Base-by-base conservation (phyloP, 139 green algal genomes). In the Chlorella ohadii region DNA sequence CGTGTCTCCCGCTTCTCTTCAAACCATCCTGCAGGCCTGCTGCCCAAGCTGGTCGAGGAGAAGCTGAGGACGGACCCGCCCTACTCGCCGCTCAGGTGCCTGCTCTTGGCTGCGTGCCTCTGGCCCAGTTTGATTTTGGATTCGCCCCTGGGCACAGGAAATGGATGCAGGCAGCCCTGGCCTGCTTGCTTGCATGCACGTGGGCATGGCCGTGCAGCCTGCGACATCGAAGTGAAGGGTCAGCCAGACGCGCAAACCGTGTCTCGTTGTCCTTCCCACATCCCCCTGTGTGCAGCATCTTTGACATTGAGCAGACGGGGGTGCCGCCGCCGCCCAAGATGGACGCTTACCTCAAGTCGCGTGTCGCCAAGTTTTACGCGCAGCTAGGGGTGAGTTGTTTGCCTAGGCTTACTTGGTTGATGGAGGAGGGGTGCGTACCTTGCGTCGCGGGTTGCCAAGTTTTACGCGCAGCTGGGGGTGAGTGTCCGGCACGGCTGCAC, bases 371-470 rank as follows among this genome's bases (percentile, higher is more conserved):
- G 64, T 95, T 98, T 70, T 92, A 95, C 74, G 90, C 92, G 4
- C 92, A 98, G 84, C 86, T 96, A 36, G 65, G 80, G 74, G 88
- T 87, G 67, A 47, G 44, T 51, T 6, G 44, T 51, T 51, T n/a
- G n/a, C n/a, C n/a, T n/a, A n/a, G n/a, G n/a, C n/a, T n/a, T n/a
- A n/a, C n/a, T n/a, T n/a, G n/a, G n/a, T n/a, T n/a, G n/a, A n/a
- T n/a, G n/a, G n/a, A 79, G 89, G 44, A 89, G 92, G 56, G 94
- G 96, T 79, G 86, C 85, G 17, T 96, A 96, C 87, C 87, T 98
- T 19, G 78, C 84, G 33, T 87, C 90, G 5, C 85, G 94, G 13
- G 63, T 96, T 39, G 91, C 97, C 28, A 92, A 91, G 64, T 95
- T 98, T 70, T 92, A 95, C 74, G 90, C 92, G 4, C 92, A 98